These are phyloP conservation scores for Paracamarosporium sp. DNA, from an alignment of 2,329 filamentous ascomycete genomes.

Conservation along the genomic window DNA sequence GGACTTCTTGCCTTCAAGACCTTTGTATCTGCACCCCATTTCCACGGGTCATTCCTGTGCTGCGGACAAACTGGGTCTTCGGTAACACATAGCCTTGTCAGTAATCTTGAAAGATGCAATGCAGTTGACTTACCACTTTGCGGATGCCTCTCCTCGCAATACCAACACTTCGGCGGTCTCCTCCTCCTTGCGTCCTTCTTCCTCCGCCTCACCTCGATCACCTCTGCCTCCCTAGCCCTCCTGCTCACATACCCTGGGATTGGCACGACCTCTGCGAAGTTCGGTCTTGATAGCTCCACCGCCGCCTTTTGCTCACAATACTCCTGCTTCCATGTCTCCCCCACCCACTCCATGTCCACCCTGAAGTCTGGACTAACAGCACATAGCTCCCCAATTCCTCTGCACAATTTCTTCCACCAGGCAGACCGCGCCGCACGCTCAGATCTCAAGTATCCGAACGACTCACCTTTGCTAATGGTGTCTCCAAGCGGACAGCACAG, in stretches of 20 bases:
- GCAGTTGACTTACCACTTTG: background rate
- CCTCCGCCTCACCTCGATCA: background rate
- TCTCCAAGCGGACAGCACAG: background rate
- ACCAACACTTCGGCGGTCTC: slow-evolving; percentile 19
- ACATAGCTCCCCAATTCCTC: slow-evolving; percentile 10
- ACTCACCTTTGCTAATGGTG: background rate
- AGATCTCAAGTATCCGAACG: background rate
- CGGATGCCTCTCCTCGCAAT: slow-evolving; percentile 19
- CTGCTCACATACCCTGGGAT: background rate
- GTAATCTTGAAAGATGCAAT: background rate
- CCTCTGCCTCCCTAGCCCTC: background rate
- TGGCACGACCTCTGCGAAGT: too few species aligned
- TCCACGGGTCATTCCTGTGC: slow-evolving; percentile 1
- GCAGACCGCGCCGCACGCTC: background rate
- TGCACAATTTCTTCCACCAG: background rate
- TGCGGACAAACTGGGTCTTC: slow-evolving; percentile 16
- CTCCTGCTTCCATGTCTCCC: slow-evolving; percentile 9
- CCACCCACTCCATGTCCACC: slow-evolving; percentile 19
- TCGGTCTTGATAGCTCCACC: too few species aligned
- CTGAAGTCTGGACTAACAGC: slow-evolving; percentile 13
- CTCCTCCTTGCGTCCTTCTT: background rate
- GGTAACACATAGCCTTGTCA: background rate
- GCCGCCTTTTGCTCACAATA: background rate
- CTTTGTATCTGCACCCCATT: slow-evolving; percentile 16
- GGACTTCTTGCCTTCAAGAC: slow-evolving; percentile 5